Conservation (phyloP, 257 asterid genomes). For the Agastache rugosa region DNA sequence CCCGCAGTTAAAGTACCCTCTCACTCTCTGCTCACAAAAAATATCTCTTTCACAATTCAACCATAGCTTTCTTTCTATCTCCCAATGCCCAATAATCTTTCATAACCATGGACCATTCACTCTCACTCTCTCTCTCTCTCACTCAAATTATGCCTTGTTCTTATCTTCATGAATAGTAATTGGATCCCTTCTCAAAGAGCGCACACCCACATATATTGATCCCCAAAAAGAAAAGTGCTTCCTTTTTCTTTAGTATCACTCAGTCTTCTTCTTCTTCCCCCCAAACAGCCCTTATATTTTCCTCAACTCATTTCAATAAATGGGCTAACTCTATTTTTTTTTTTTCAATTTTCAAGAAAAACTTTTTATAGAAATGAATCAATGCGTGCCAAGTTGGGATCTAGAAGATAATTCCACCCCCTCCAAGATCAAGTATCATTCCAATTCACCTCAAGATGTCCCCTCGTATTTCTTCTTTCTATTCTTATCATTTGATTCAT, state of each 20-base stretch:
- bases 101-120: slow-evolving; percentile 36
- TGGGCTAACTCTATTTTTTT: neutral
- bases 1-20: neutral
- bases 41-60: neutral
- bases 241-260: neutral
- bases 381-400: slow-evolving; percentile 82
- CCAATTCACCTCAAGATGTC: slow-evolving; percentile 34
- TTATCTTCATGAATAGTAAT: slow-evolving; percentile 41
- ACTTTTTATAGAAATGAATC: slow-evolving; percentile 47
- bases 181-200: slow-evolving; percentile 19
- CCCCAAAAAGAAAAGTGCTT: neutral
- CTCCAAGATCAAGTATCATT: slow-evolving; percentile 22
- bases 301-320: neutral
- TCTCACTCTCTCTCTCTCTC: slow-evolving; percentile 6
- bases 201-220: slow-evolving; percentile 42
- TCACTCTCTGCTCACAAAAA: neutral
- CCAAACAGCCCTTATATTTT: slow-evolving; percentile 6
- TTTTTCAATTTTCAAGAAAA: neutral
- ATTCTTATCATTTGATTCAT: neutral
- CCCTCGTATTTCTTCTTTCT: slow-evolving; percentile 22
- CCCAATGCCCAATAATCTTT: slow-evolving; percentile 31
- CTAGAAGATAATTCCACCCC: slow-evolving; percentile 42
- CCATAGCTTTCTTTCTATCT: neutral
- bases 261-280: neutral
- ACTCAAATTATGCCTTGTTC: slow-evolving; percentile 39